Conservation (phyloP, 768 basidiomycete species). For the Flagelloscypha sp. region DNA sequence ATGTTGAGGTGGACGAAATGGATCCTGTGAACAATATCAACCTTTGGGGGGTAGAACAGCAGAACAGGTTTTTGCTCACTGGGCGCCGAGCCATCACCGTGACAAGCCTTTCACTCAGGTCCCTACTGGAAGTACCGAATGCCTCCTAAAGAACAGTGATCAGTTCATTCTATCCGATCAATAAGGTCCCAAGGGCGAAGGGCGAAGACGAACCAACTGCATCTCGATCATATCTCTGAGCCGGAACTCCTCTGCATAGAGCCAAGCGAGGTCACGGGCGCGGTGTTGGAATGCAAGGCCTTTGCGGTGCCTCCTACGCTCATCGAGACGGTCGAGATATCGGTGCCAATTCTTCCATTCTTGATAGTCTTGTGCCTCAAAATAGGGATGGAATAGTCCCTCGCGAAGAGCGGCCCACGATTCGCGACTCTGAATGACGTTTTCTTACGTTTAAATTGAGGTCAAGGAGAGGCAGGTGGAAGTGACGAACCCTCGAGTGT, state of each 20-base stretch:
- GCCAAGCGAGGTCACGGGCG: constrained; percentile 24
- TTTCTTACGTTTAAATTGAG: background rate
- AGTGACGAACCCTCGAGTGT: constrained; percentile 27
- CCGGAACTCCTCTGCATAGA: constrained; percentile 28
- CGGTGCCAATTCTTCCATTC: constrained; percentile 38
- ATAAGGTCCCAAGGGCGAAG: constrained; percentile 1
- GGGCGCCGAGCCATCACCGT: constrained; percentile 20
- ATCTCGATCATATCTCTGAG: constrained; percentile 26
- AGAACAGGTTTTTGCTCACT: constrained; percentile 16
- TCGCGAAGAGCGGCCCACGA: constrained; percentile 36
- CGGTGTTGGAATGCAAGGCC: constrained; percentile 24
- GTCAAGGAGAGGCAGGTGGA: background rate
- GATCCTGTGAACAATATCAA: constrained; percentile 21
- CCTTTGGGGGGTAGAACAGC: background rate
- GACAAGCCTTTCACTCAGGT: constrained; percentile 22
- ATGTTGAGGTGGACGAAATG: constrained; percentile 26
- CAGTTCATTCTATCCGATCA: background rate
- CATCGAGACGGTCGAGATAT: constrained; percentile 31
- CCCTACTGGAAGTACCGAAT: constrained; percentile 20
- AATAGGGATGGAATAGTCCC: constrained; percentile 27
- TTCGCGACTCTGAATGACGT: constrained; percentile 27
- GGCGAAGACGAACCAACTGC: constrained; percentile 21
- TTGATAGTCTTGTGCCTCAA: constrained; percentile 29
- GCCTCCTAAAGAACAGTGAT: constrained; percentile 18
- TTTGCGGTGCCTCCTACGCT: constrained; percentile 21